Conservation (phyloP, 306 rosid genomes). For the Vigna nakashimae region DNA sequence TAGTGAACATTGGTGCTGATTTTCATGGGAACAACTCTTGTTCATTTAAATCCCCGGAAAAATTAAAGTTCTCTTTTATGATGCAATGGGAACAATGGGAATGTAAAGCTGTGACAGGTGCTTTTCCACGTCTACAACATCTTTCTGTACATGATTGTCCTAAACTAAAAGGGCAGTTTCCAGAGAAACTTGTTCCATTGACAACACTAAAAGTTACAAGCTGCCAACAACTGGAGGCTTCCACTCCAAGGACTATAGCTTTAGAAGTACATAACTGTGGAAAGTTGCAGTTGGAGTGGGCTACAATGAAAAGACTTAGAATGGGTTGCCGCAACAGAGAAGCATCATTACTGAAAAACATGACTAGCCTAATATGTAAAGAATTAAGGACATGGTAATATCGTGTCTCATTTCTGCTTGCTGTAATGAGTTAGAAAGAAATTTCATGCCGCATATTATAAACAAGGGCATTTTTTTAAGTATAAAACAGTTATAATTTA, state of each 20-base stretch:
- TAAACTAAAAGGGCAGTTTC: background rate
- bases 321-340: no score
- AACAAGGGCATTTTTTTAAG: background rate
- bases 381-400: constrained; percentile 75
- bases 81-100: background rate
- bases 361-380: constrained; percentile 59
- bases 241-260: no score
- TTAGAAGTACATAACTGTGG: no score
- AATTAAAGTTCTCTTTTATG: background rate
- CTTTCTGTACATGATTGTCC: background rate
- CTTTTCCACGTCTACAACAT: background rate
- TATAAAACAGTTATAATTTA: constrained; percentile 11
- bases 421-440: constrained; percentile 13
- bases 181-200: background rate
- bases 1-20: background rate
- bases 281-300: no score
- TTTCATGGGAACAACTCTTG: background rate
- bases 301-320: no score
- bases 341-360: background rate
- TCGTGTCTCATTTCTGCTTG: constrained; percentile 17
- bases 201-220: background rate
- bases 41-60: background rate
- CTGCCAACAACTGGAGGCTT: background rate
- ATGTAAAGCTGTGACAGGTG: background rate
- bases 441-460: background rate